A percentile compares a stretch with the other conserved stretches of the same genome.
Conservation (phyloP, 495 filamentous ascomycete genomes). For the Penicillium paxilli region DNA sequence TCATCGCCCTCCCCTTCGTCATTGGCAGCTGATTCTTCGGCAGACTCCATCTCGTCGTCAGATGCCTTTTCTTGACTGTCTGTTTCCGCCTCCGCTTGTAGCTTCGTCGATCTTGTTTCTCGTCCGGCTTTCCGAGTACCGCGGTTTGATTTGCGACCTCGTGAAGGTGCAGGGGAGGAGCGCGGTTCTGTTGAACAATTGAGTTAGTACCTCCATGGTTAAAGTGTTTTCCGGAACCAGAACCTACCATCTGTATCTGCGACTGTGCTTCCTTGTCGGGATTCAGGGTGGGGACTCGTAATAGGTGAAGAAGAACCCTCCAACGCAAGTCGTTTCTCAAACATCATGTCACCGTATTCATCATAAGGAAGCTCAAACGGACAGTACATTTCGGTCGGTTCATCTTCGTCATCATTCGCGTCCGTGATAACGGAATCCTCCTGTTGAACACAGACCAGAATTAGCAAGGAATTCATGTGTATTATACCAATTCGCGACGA, state of each 20-base stretch:
- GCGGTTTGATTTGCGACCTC: constrained; percentile 43
- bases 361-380: constrained; percentile 77
- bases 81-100: constrained; percentile 42
- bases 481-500: not conserved
- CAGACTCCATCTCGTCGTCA: constrained; percentile 45
- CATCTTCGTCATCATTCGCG: constrained; percentile 60
- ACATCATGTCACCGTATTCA: constrained; percentile 76
- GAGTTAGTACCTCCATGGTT: constrained; percentile 8
- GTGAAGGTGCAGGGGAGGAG: constrained; percentile 49
- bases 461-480: constrained; percentile 3
- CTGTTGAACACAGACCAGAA: constrained; percentile 24
- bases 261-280: constrained; percentile 45
- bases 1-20: constrained; percentile 41
- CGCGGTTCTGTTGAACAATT: constrained; percentile 38
- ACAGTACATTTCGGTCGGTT: constrained; percentile 53
- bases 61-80: constrained; percentile 27
- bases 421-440: constrained; percentile 55
- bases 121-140: constrained; percentile 35
- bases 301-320: constrained; percentile 59
- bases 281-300: constrained; percentile 46
- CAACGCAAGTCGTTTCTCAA: constrained; percentile 61
- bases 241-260: constrained; percentile 54
- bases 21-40: constrained; percentile 37
- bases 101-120: constrained; percentile 43
- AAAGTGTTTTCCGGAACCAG: not conserved